Base-by-base conservation (phyloP, 2,329 filamentous ascomycete species). In the Parastagonospora avenae region DNA sequence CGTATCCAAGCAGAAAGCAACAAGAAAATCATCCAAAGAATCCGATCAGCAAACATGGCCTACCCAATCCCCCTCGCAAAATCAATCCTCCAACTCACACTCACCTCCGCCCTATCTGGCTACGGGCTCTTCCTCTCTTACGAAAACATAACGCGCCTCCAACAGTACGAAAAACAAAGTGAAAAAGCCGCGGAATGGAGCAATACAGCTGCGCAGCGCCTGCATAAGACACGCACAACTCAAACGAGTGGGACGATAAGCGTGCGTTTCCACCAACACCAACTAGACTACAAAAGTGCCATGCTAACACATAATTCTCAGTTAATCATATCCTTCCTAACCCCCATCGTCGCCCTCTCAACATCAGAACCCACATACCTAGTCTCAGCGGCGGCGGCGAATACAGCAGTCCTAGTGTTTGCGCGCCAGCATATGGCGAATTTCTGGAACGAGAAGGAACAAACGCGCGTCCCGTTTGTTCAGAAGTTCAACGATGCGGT, bases 171-270 rank as follows among this genome's bases (percentile, higher is more conserved):
- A 41, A 30, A 55, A n/a, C 52, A 65, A 38, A 62, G 62, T 39
- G 61, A 75, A 33, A 72, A 70, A 38, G 72, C 71, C 1, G 73
- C 73, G 39, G 61, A 74, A 57, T 74, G 67, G 63, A 72, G 67
- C 2, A 61, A 61, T 27, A 70, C 63, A 0, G 72, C 67, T 0
- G 70, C 68, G 0, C 50, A 71, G 15, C 60, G 69, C 7, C 54
- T 76, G 35, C 56, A 60, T 35, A 74, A 69, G 53, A 74, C 73
- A 7, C 48, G 71, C 16, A 64, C 66, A 0, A 76, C 73, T 12
- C 72, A 76, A 48, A 60, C 63, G 1, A 66, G 61, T 37, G 69
- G 65, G 2, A 69, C 70, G 0, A 38, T 74, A 1, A 56, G 65
- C 2, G 73, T 75, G 60, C 11, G 60, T 48, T 8, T 8, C 27